phyloP scores from a whole-genome alignment of 441 rosid genomes.

The Daphne laureola region DNA sequence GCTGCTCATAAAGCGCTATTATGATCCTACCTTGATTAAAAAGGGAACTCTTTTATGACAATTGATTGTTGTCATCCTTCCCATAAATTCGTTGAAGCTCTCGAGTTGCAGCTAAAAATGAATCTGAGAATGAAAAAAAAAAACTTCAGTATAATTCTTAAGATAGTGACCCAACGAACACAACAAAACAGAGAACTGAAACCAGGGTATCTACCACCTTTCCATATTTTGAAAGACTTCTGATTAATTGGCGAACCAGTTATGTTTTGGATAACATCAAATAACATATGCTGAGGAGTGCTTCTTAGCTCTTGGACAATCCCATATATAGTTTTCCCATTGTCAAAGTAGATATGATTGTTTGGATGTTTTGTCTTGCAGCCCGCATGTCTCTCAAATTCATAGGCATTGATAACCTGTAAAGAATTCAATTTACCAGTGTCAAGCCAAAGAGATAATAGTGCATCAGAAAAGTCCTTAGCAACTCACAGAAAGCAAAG shows the following conservation, averaged over 20 bases:
- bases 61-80: conserved; percentile 38
- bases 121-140: conserved; percentile 28
- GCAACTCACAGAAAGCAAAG: conserved; percentile 7
- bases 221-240: conserved; percentile 61
- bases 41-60: conserved; percentile 19
- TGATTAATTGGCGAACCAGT: conserved; percentile 69
- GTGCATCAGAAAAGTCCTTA: neutral
- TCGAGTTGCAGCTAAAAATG: conserved; percentile 64
- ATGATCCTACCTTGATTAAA: conserved; percentile 21
- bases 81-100: conserved; percentile 84
- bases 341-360: conserved; percentile 73
- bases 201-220: conserved; percentile 35
- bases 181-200: neutral
- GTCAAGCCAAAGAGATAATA: neutral
- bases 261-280: conserved; percentile 59
- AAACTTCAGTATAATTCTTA: conserved; percentile 3
- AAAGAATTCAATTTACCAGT: conserved; percentile 12
- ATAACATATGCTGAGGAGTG: conserved; percentile 55
- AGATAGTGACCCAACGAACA: neutral
- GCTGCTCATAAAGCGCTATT: conserved; percentile 28
- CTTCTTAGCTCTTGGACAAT: conserved; percentile 72
- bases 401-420: conserved; percentile 67
- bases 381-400: conserved; percentile 80
- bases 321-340: conserved; percentile 74
- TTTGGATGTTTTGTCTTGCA: conserved; percentile 87